Base-by-base conservation (phyloP, 225 moss, liverwort and hornwort species). In the Neckera pumila region DNA sequence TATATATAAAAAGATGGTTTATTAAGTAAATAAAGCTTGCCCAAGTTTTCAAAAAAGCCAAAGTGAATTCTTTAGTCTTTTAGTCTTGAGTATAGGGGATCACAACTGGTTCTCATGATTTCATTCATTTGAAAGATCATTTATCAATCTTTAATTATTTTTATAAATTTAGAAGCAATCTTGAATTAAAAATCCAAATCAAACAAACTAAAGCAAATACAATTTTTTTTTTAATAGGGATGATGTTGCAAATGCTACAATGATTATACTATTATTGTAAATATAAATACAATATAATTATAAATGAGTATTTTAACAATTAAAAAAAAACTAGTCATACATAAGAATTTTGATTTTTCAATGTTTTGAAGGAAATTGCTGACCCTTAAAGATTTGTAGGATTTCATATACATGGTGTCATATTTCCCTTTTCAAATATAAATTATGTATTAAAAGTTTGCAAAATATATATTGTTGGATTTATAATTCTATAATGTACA, bases 51-150 rank as follows among this genome's bases (percentile, higher is more conserved):
- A 27, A 43, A 17, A 27, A 40, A 12, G 1, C 38, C 11, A 70
- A 23, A 70, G 5, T 26, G 1, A 5, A 1, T 1, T 17, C 28
- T 1, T 45, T 28, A 17, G 6, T 73, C 72, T 73, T 17, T 43
- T 45, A 28, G 4, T 3, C 1, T 72, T 45, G 45, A 17, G 0
- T 28, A 28, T 0, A 28, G 0, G 30, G 0, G 2, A 7, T 4
- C 2, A 10, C 74, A 47, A 73, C 6, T 0, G 6, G 0, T 11
- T 73, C 18, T 47, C 7, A 31, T 19, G 7, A 19, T 74, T 74
- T 47, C 7, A 30, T 74, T 18, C 30, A 74, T 28, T 47, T 74
- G 4, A 17, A 47, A 18, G 18, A 4, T 47, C 11, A 11, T 18
- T 1, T 47, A 31, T 47, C 2, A 1, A 73, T 30, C 4, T 3